Evolutionary conservation across 2,329 filamentous ascomycete species (phyloP), one percentile per base, ranked within the genome.

Genomic region (Fusarium neocosmosporiellum): DNA sequence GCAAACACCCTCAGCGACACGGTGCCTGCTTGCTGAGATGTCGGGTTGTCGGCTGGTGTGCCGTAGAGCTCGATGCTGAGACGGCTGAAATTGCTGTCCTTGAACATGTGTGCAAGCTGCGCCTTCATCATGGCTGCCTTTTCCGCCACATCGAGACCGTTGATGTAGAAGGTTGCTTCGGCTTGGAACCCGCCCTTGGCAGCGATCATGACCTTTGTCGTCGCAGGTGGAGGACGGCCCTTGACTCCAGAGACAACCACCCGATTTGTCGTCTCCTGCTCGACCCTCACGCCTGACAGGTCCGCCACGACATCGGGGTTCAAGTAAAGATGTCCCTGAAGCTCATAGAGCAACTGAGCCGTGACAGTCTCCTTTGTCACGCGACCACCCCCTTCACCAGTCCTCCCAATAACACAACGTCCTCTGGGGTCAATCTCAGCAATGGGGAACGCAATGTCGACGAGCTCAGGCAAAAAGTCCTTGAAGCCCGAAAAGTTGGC

Each of bases 401-500:
- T 80, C 67, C 81, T 81, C 1, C 80, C 81, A 60, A 85, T 81
- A 4, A 81, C 71, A n/a, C 78, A 77, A 0, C 67, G 73, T 18
- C 83, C 83, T 31, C 76, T 73, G 3, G 59, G 59, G 6, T 78
- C 78, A 4, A 85, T 78, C 72, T 84, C 82, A 6, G 81, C 81
- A n/a, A 85, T 81, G 0, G 82, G 82, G 34, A 80, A 83, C 0
- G 78, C 81, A 11, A 81, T 70, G n/a, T 81, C 76, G 11, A 81
- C 75, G 0, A 78, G 71, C 5, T 78, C 77, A 0, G 75, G 67
- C 0, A 79, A 55, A 34, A 80, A 76, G 1, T 81, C 76, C 14
- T 77, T 77, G 72, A 79, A 88, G 1, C 87, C 88, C 0, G 87
- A 82, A 67, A 88, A 90, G 69, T 90, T 89, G 0, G 81, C 85